Evolutionary conservation across 306 rosid species (phyloP), one percentile per base, ranked within the genome.

Genomic region (Nissolia schottii): DNA sequence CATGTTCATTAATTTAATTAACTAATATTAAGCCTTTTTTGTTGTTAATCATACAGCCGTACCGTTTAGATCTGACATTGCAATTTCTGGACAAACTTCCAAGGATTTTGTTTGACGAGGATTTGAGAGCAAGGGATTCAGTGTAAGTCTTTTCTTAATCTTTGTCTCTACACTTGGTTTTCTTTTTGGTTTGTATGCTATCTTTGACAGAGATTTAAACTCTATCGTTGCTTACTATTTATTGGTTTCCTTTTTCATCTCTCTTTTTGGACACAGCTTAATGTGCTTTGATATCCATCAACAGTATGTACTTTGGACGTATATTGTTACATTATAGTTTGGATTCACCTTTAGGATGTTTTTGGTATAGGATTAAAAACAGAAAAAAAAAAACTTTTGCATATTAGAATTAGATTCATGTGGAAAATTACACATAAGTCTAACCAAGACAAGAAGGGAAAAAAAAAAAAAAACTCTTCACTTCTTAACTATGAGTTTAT

Each of bases 51-150:
- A 11, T 27, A 28, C 77, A 87, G 92, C 76, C 81, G 64, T 92
- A 71, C 75, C 88, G 80, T 16, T 88, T 86, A 74, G 89, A 82
- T 80, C 80, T 83, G 73, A 86, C 83, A 18, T 72, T 75, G 16
- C 88, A 85, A 78, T 72, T 83, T 59, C 79, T 85, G 37, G 89
- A 92, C 71, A 81, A 85, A 77, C 90, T 91, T 80, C 87, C 91
- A 68, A 82, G 71, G 75, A 70, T 88, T 72, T 20, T 80, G 11
- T 91, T 86, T 81, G 88, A 90, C 76, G 96, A 90, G 75, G 92
- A 87, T 49, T 67, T 82, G 46, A 77, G 77, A 74, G 77, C 75
- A 64, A 86, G 75, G 70, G 96, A 92, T 77, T 79, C 96, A 16
- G 86, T 75, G 97, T 91, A 76, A 83, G 92, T 61, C 41, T 32